Base-by-base conservation (phyloP, 306 rosid species). In the Quercus dentata region DNA sequence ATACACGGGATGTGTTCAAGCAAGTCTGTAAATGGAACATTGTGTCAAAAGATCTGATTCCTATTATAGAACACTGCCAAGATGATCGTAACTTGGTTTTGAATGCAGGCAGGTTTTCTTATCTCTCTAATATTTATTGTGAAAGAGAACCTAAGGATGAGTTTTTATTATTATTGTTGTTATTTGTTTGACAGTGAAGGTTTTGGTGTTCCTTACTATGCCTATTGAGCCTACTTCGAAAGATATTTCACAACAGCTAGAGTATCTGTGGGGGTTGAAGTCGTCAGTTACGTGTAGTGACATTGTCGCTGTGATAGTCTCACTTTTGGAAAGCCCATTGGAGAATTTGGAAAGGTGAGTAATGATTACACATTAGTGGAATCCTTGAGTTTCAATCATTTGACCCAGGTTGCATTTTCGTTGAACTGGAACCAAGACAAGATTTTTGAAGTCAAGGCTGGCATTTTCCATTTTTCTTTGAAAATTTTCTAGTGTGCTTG, bases 191-290 rank as follows among this genome's bases (percentile, higher is more conserved):
- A 74, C 85, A 92, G 99, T 95, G 83, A 95, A 95, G 87, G 91
- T 95, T 74, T 55, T 95, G 90, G 99, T 92, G 85, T 95, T 95
- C 81, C 88, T 92, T 69, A 91, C 98, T 0, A 95, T 95, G 99
- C 99, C 99, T 1, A 69, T 92, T 23, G 99, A 95, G 76, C 87
- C 93, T 23, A 80, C 92, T 10, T 95, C 98, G 7, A 88, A 82
- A 4, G 94, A 92, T 73, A 80, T 89, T 68, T 55, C 92, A 27
- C 97, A 91, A 65, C 99, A 95, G 80, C 76, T 90, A 73, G 99
- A 95, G 79, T 91, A 87, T 89, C 74, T 95, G 5, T 92, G 99
- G 99, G 89, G 82, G 28, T 79, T 92, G 80, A 95, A 92, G 82
- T 88, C 94, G 80, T 87, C 94, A 8, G 84, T 92, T 63, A 88